Evolutionary conservation across 75 land plant genomes (phyloP), one percentile per base, ranked within the genome.

Genomic region (Cryptomeria japonica): DNA sequence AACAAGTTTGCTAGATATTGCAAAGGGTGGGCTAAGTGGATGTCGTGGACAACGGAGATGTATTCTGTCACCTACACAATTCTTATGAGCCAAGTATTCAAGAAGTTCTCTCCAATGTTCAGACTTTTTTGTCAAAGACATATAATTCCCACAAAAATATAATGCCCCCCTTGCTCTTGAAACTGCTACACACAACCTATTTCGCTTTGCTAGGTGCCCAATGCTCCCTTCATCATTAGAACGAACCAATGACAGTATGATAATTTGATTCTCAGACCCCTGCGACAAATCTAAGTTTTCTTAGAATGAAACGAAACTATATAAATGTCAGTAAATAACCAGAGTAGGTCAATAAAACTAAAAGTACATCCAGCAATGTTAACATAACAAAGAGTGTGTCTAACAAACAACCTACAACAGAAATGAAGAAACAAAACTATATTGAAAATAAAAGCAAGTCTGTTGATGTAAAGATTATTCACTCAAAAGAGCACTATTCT

Each of bases 161-260:
- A 88, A 15, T 82, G 84, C 84, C 1, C 84, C 84, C 49, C 84
- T 82, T 41, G 84, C 84, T 82, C 84, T 82, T 18, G 84, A 82
- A 42, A 85, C 87, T 5, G 91, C 91, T 32, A 90, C 91, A 84
- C 90, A 89, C 68, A 90, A 12, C 25, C 91, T 90, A 70, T 90
- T 90, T 36, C 86, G 36, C 61, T 84, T 90, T 3, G 34, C 49
- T 36, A 90, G 61, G 51, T 82, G 46, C 83, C 91, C 91, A 31
- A 90, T 90, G 25, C 13, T 89, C 2, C 91, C 90, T 28, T 64
- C 80, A 44, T 87, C 88, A 44, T 90, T 90, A 4, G 70, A 84
- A 16, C 90, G 79, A 2, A 82, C 84, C 14, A 82, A 14, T 22
- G 84, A 87, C 22, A 87, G 44, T 38, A 87, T 46, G 41, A 87